Base-by-base conservation (phyloP, 768 basidiomycete species). In the Paxillus involutus region DNA sequence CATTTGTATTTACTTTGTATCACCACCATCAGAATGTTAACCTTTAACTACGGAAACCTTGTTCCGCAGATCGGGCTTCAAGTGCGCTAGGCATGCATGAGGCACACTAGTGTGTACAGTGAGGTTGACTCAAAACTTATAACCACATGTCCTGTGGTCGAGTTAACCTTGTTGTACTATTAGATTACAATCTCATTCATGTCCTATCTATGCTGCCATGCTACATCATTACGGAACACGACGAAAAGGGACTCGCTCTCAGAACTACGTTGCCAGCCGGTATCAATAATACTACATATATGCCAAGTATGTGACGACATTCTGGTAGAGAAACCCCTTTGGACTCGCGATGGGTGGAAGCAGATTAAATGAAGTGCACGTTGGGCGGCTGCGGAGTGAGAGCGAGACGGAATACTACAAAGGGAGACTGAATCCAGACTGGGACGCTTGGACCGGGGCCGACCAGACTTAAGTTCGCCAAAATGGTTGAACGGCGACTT, bases 111-210 rank as follows among this genome's bases (percentile, higher is more conserved):
- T 26, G 26, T 6, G 5, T 26, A 3, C 21, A 26, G 26, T 26
- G 26, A 24, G n/a, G 43, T 9, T 44, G 21, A 44, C 10, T 26
- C 26, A 29, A 21, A 44, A 21, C 26, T 21, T 21, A 21, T 3
- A 21, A 21, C 21, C 21, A 21, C 21, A 21, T 21, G 21, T 2
- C 21, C 21, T 21, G 21, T 3, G 21, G 21, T 21, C 19, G 55
- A 62, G 59, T 52, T 56, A 64, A 64, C 64, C 49, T 60, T 64
- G 59, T 64, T 6, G 51, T 64, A 21, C 21, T 21, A 64, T 57
- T 51, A 53, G 62, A 51, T 26, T 26, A 26, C 6, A 57, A 47
- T 29, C 36, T 51, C 48, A 52, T 51, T 51, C 36, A 52, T 57
- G 42, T 37, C 33, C 32, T 39, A 42, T 16, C 37, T 39, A 57